Evolutionary conservation across 495 filamentous ascomycete genomes (phyloP).

Genomic region (Lentithecium fluviatile): DNA sequence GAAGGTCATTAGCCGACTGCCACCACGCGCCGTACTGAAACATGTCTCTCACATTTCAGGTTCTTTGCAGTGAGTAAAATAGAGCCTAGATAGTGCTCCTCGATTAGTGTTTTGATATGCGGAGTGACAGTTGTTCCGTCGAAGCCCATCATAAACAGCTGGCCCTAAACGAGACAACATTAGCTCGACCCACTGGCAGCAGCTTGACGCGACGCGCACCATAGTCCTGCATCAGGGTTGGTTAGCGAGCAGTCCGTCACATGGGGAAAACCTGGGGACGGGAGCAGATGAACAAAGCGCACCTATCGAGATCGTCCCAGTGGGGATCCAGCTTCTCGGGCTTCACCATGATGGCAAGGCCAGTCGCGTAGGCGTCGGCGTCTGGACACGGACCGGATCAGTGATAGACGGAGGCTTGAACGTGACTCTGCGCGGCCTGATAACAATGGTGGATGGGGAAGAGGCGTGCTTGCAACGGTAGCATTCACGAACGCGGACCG

Average conservation of each 20-base stretch:
- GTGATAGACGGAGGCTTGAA: conserved; percentile 27
- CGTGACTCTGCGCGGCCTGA: conserved; percentile 27
- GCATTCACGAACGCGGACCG: conserved; percentile 24
- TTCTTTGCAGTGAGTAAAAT: conserved; percentile 87
- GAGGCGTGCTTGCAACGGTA: conserved; percentile 22
- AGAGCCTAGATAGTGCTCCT: conserved; percentile 80
- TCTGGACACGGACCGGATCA: conserved; percentile 17
- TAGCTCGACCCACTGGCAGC: conserved; percentile 20
- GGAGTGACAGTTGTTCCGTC: conserved; percentile 85
- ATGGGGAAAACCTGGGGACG: conserved; percentile 5
- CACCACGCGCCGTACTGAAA: conserved; percentile 8
- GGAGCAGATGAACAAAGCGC: conserved; percentile 29
- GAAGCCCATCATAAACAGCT: conserved; percentile 95
- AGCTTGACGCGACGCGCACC: conserved; percentile 24
- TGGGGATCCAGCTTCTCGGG: conserved; percentile 61
- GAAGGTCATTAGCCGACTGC: conserved; percentile 5
- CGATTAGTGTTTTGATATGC: conserved; percentile 79
- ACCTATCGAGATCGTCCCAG: conserved; percentile 64
- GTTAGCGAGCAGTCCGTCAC: conserved; percentile 21
- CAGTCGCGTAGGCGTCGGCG: conserved; percentile 19
- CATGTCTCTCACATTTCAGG: conserved; percentile 66
- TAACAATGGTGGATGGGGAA: conserved; percentile 21
- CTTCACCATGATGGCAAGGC: conserved; percentile 33
- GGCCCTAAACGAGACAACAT: conserved; percentile 51
- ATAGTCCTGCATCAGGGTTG: conserved; percentile 33